Conservation (phyloP, 108 stramenopile species). For the Nannochloropsis salina region DNA sequence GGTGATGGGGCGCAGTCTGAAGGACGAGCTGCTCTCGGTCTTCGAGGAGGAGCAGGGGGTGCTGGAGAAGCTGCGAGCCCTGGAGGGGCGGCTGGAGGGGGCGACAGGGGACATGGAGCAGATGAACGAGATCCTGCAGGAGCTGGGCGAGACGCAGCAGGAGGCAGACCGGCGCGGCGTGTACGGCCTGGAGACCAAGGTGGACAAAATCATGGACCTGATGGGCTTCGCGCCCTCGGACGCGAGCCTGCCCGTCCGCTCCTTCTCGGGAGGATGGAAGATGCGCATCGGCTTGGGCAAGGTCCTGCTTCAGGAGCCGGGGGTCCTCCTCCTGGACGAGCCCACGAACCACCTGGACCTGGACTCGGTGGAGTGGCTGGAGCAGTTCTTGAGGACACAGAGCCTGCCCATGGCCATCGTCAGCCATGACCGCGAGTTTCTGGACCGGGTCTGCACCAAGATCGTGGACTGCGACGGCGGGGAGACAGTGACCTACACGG, state of each 20-base stretch:
- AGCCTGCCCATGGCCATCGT: constrained; percentile 94
- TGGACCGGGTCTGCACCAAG: constrained; percentile 91
- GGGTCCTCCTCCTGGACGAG: constrained; percentile 80
- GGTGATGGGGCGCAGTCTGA: constrained; percentile 64
- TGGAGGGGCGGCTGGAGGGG: constrained; percentile 61
- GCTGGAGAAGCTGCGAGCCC: constrained; percentile 59
- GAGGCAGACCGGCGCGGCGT: constrained; percentile 57
- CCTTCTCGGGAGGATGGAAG: constrained; percentile 95
- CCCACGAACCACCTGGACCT: constrained; percentile 79
- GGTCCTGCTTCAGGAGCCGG: constrained; percentile 82
- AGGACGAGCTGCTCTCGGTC: constrained; percentile 82
- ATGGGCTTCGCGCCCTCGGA: constrained; percentile 89
- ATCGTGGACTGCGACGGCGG: constrained; percentile 92
- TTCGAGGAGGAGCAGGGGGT: constrained; percentile 78
- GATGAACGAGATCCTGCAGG: constrained; percentile 75
- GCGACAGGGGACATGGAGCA: constrained; percentile 67
- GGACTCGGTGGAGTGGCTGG: constrained; percentile 93
- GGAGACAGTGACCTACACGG: constrained; percentile 75
- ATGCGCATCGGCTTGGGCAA: constrained; percentile 98
- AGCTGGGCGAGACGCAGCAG: constrained; percentile 37
- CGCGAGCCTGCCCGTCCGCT: constrained; percentile 69
- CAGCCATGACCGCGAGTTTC: constrained; percentile 95
- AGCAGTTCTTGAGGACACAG: constrained; percentile 81
- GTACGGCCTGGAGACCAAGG: constrained; percentile 68
- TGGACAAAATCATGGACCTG: constrained; percentile 81